A percentile compares a stretch with the other conserved stretches of the same genome.
These are phyloP conservation scores for Penicillium soppii DNA, from an alignment of 495 filamentous ascomycete genomes.

Conservation along the genomic window DNA sequence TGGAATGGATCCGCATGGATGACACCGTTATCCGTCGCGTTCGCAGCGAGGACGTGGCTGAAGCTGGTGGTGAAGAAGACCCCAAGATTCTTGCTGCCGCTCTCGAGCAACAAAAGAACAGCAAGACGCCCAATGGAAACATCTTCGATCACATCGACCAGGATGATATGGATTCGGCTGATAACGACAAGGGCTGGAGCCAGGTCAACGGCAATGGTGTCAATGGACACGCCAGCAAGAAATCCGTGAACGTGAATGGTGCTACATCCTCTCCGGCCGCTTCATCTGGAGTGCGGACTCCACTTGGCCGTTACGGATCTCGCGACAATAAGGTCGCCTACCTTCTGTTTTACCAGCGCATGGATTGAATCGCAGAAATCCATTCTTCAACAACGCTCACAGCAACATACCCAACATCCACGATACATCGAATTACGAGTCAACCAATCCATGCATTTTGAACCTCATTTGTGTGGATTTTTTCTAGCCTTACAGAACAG, in stretches of 20 bases:
- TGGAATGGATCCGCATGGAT: conserved; percentile 93
- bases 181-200: conserved; percentile 76
- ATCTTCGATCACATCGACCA: conserved; percentile 70
- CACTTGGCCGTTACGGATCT: conserved; percentile 63
- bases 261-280: conserved; percentile 44
- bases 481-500: conserved; percentile 6
- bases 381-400: background rate
- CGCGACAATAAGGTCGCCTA: conserved; percentile 97
- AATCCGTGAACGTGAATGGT: conserved; percentile 76
- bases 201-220: conserved; percentile 67
- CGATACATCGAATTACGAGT: conserved; percentile 3
- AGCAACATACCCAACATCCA: conserved; percentile 16
- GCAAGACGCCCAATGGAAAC: conserved; percentile 57
- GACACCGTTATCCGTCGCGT: conserved; percentile 89
- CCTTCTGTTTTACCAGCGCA: conserved; percentile 88
- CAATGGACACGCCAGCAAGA: conserved; percentile 49
- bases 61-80: conserved; percentile 78
- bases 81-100: conserved; percentile 65
- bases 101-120: conserved; percentile 63
- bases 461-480: conserved; percentile 2
- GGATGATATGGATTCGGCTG: conserved; percentile 56
- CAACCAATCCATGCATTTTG: conserved; percentile 8
- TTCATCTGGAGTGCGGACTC: conserved; percentile 60
- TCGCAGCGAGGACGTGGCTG: conserved; percentile 85
- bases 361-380: conserved; percentile 37